phyloP scores from a whole-genome alignment of 2,329 filamentous ascomycete genomes.

The Aphanocladium album region DNA sequence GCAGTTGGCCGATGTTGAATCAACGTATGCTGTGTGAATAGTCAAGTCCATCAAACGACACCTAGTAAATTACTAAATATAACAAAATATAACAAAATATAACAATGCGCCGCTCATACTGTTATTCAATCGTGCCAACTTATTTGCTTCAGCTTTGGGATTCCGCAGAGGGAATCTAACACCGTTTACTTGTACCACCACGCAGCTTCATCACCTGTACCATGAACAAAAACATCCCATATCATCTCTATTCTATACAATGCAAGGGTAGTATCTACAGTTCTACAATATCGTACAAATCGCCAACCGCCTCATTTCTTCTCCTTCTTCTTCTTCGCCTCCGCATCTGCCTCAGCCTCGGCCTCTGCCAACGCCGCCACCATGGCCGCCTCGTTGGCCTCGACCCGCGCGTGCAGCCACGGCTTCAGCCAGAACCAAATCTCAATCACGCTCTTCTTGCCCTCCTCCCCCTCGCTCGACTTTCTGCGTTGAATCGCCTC shows the following conservation, averaged over 20 bases:
- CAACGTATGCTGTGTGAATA: no score
- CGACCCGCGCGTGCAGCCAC: not conserved
- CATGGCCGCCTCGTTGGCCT: not conserved
- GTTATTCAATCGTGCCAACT: no score
- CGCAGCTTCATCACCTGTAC: not conserved
- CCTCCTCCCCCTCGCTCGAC: slow-evolving; percentile 15
- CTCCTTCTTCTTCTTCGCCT: not conserved
- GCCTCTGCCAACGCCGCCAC: not conserved
- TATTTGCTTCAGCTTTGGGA: no score
- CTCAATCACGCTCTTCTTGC: slow-evolving; percentile 11
- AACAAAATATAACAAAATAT: no score
- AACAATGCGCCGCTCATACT: no score
- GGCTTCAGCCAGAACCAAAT: slow-evolving; percentile 10
- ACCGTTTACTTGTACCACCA: no score
- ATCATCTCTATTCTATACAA: not conserved
- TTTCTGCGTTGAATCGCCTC: slow-evolving; percentile 24
- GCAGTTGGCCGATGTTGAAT: not conserved
- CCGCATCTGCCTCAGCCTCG: not conserved
- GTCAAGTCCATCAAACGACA: no score
- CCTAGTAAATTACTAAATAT: no score
- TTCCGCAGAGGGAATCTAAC: no score
- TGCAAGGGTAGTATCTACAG: not conserved
- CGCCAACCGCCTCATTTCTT: not conserved
- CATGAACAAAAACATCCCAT: not conserved
- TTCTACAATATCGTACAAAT: not conserved